A percentile compares a stretch with the other conserved stretches of the same genome.
phyloP scores from a whole-genome alignment of 192 early-diverging fungal species.

The Phycomyces nitens region DNA sequence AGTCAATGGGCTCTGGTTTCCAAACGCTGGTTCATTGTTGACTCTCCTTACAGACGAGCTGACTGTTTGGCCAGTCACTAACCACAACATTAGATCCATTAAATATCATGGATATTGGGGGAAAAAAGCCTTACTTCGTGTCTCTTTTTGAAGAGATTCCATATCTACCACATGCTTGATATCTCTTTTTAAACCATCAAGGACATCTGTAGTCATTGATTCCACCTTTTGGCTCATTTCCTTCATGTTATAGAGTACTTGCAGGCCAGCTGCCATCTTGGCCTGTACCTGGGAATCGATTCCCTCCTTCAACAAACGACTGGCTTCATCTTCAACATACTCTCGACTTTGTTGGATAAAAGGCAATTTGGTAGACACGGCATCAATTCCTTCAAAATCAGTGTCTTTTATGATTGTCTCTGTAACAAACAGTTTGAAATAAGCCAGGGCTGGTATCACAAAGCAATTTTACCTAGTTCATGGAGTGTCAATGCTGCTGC shows the following conservation, averaged over 20 bases:
- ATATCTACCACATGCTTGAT: conserved; percentile 50
- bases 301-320: conserved; percentile 47
- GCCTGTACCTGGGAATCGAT: conserved; percentile 44
- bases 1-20: conserved; percentile 40
- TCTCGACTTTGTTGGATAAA: conserved; percentile 43
- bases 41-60: conserved; percentile 40
- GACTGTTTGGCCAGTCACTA: conserved; percentile 14
- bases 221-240: conserved; percentile 41
- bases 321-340: conserved; percentile 45
- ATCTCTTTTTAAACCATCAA: conserved; percentile 35
- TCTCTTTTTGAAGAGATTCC: conserved; percentile 46
- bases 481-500: conserved; percentile 56
- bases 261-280: conserved; percentile 49
- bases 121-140: conserved; percentile 36
- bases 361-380: conserved; percentile 53
- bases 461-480: conserved; percentile 53
- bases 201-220: conserved; percentile 34
- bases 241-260: conserved; percentile 52
- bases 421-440: conserved; percentile 4
- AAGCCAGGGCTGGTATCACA: neutral
- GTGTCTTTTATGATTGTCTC: conserved; percentile 54
- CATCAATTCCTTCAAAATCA: conserved; percentile 63
- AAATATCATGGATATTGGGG: neutral
- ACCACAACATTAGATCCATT: neutral
- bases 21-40: conserved; percentile 47